A percentile compares a stretch with the other conserved stretches of the same genome.
phyloP scores from a whole-genome alignment of 148 eudicot genomes.

The Nepenthes gracilis region DNA sequence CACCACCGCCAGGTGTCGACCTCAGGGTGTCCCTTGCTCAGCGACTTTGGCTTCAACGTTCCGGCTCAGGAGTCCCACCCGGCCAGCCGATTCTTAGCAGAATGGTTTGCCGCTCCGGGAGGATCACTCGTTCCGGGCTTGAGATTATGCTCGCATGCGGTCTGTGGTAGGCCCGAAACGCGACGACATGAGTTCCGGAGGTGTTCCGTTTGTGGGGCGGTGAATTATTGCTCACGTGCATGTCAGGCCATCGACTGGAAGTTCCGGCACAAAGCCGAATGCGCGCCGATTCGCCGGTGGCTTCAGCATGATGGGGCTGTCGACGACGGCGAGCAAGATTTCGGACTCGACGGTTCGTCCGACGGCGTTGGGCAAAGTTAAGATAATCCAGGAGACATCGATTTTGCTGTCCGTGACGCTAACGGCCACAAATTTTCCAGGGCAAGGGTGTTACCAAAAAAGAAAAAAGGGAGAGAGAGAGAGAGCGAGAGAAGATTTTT shows the following conservation, averaged over 20 bases:
- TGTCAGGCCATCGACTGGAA: constrained; percentile 75
- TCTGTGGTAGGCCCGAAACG: constrained; percentile 62
- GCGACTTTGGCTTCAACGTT: constrained; percentile 80
- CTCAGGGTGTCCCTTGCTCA: constrained; percentile 50
- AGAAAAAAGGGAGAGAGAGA: no score
- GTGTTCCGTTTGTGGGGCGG: constrained; percentile 57
- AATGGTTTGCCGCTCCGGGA: constrained; percentile 43
- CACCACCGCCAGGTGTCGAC: constrained; percentile 9
- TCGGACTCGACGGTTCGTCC: constrained; percentile 4
- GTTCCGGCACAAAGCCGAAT: constrained; percentile 46
- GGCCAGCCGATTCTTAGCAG: constrained; percentile 50
- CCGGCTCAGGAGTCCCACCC: constrained; percentile 70
- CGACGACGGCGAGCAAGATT: background rate
- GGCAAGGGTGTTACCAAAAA: no score
- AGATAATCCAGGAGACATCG: no score
- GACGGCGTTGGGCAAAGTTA: constrained; percentile 1
- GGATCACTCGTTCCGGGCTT: constrained; percentile 21
- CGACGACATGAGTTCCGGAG: constrained; percentile 56
- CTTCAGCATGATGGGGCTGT: constrained; percentile 14
- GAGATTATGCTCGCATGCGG: constrained; percentile 39
- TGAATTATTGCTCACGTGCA: constrained; percentile 60
- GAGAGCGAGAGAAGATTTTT: no score
- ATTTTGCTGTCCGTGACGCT: no score
- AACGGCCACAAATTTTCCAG: no score
- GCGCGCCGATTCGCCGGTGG: constrained; percentile 33